Evolutionary conservation across 306 rosid genomes (phyloP).

Genomic region (Boehmeria nivea): DNA sequence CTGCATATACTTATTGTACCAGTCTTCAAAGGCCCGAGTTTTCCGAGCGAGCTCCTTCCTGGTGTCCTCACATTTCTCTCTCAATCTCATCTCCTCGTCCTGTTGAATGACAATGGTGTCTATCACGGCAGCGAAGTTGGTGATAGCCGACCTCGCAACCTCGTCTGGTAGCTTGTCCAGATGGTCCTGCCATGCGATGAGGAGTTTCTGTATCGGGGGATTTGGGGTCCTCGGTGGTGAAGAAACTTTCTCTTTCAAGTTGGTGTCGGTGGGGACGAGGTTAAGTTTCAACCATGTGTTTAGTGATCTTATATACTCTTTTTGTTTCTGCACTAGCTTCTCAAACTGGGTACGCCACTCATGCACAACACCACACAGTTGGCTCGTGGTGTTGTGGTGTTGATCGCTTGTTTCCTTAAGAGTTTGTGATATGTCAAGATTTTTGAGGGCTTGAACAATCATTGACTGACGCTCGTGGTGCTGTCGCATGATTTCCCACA

Average conservation of each 20-base stretch:
- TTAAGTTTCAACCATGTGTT: slow-evolving; percentile 70
- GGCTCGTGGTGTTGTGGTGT: slow-evolving; percentile 86
- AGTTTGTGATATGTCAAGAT: slow-evolving; percentile 59
- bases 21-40: slow-evolving; percentile 62
- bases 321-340: slow-evolving; percentile 58
- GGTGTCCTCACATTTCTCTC: slow-evolving; percentile 66
- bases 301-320: slow-evolving; percentile 60
- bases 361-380: slow-evolving; percentile 56
- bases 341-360: slow-evolving; percentile 69
- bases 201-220: slow-evolving; percentile 62
- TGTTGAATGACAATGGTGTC: slow-evolving; percentile 49
- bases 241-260: slow-evolving; percentile 81
- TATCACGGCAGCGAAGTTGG: slow-evolving; percentile 59
- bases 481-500: slow-evolving; percentile 64
- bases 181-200: slow-evolving; percentile 66
- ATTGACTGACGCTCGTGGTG: slow-evolving; percentile 55
- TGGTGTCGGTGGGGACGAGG: slow-evolving; percentile 88
- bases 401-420: slow-evolving; percentile 75
- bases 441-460: slow-evolving; percentile 30
- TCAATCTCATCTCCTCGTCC: slow-evolving; percentile 59
- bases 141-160: slow-evolving; percentile 56
- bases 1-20: slow-evolving; percentile 65
- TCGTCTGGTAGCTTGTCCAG: slow-evolving; percentile 85
- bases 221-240: slow-evolving; percentile 72
- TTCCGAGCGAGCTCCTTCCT: slow-evolving; percentile 68